Evolutionary conservation across 371 early-diverging fungal species (phyloP), one percentile per base, ranked within the genome.

Genomic region (Sporodiniella umbellata): DNA sequence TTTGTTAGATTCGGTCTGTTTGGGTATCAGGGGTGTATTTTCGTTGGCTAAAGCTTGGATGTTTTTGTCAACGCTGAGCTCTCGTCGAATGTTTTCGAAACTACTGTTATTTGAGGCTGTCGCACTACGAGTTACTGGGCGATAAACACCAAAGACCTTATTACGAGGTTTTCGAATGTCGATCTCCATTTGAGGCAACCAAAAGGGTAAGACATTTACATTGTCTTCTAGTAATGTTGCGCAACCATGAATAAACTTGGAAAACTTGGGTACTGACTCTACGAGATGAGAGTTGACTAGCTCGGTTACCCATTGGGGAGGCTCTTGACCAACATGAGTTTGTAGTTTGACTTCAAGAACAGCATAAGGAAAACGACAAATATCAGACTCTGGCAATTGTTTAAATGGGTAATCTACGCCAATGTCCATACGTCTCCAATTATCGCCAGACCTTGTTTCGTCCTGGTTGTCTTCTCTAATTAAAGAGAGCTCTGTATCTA

Each of bases 271-370:
- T 6, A 99, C 98, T 17, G 95, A 95, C 68, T 96, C 95, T 45
- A 99, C 98, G 51, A 99, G 72, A 58, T 94, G 89, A 45, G 89
- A 86, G 42, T 92, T 85, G 60, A 96, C 85, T 40, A 99, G 76
- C 28, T 96, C 93, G 19, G 85, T 70, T 19, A 99, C 96, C 99
- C 99, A 99, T 53, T 88, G 83, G 5, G 98, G 97, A 2, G 95
- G 93, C 52, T 89, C 89, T 31, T 90, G 89, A 19, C 99, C 99
- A 11, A 87, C 80, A 38, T 91, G 86, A 1, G 95, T 95, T 68
- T 98, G 97, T 33, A 99, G 79, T 76, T 99, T 99, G 56, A 99
- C 95, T 69, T 99, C 99, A 15, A 99, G 78, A 24, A 99, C 85
- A 22, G 99, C 99, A 66, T 99, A 98, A 19, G 99, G 99, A 81